Evolutionary conservation across 352 stramenopile genomes (phyloP).

Genomic region (Phytophthora hibernalis): DNA sequence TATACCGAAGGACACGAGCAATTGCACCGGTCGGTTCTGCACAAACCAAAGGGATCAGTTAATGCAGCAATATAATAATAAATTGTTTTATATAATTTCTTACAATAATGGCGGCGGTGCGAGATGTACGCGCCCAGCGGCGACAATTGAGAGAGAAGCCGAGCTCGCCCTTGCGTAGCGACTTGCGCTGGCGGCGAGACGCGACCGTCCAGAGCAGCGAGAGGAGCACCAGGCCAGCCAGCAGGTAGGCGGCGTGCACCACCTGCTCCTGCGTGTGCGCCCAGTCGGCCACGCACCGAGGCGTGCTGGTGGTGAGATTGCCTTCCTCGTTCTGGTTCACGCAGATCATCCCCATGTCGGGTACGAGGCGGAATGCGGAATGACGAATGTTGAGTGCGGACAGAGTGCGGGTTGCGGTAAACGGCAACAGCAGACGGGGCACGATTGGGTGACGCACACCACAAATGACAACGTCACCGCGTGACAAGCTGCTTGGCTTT

Average conservation of each 20-base stretch:
- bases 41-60: conserved; percentile 6
- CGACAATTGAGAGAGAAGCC: conserved; percentile 82
- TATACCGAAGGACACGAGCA: conserved; percentile 79
- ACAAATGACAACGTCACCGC: neutral
- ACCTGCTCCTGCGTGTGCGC: conserved; percentile 80
- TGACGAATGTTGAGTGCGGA: conserved; percentile 20
- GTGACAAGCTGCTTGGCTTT: neutral
- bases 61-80: neutral
- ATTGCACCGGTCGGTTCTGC: conserved; percentile 81
- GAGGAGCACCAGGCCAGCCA: conserved; percentile 55
- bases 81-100: conserved; percentile 5
- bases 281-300: conserved; percentile 78
- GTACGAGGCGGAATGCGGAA: conserved; percentile 1
- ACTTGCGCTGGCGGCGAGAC: conserved; percentile 64
- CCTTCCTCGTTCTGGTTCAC: conserved; percentile 62
- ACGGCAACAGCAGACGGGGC: conserved; percentile 29
- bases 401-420: conserved; percentile 20
- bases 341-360: conserved; percentile 70
- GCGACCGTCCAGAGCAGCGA: conserved; percentile 58
- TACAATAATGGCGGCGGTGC: conserved; percentile 76
- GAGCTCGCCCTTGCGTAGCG: conserved; percentile 66
- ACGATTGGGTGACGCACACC: conserved; percentile 9
- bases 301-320: conserved; percentile 37
- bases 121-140: conserved; percentile 81
- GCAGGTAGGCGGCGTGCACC: conserved; percentile 54